Percentiles rank a stretch among this genome's conserved stretches.
Evolutionary conservation across 192 early-diverging fungal genomes (phyloP).

Genomic region (Coemansia sp.): DNA sequence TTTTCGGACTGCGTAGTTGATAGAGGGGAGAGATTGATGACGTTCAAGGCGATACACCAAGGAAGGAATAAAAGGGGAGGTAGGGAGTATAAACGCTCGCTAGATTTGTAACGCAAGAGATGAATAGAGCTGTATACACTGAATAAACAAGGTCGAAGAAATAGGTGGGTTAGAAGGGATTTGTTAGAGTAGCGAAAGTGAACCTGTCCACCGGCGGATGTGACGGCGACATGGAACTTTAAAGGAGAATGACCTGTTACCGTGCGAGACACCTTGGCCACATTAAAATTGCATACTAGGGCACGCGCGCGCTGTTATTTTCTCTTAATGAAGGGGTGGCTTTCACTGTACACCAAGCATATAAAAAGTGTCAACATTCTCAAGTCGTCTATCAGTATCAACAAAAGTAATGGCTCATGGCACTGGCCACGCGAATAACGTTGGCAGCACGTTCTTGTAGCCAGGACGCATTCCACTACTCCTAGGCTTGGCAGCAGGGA

Average conservation of each 20-base stretch:
- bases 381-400: background rate
- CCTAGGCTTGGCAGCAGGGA: background rate
- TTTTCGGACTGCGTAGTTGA: constrained; percentile 1
- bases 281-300: no score
- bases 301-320: background rate
- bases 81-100: background rate
- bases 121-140: background rate
- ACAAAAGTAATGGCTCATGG: background rate
- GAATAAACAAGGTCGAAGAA: background rate
- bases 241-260: background rate
- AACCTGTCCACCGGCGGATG: background rate
- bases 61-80: background rate
- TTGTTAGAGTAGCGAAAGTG: background rate
- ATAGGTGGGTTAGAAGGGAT: background rate
- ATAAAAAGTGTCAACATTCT: background rate
- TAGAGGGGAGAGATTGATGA: background rate
- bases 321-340: background rate
- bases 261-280: background rate
- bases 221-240: background rate
- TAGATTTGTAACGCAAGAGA: background rate
- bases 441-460: background rate
- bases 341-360: background rate
- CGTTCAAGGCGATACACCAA: background rate
- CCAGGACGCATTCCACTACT: background rate
- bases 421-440: background rate